phyloP scores from a whole-genome alignment of 192 early-diverging fungal genomes.

The Backusella psychrophila region DNA sequence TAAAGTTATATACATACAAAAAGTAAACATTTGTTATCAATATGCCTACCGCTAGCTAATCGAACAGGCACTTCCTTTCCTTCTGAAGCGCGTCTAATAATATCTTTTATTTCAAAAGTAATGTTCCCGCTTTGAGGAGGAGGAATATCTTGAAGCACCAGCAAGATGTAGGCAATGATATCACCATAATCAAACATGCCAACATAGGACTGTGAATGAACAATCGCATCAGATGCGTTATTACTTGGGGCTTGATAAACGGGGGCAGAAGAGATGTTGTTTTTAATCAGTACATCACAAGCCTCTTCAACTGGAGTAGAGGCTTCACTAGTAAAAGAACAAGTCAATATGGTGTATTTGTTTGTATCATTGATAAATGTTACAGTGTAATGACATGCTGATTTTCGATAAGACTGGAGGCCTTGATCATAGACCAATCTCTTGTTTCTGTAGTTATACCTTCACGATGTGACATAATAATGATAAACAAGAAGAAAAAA shows the following conservation, averaged over 20 bases:
- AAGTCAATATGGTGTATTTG: neutral
- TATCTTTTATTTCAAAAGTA: slow-evolving; percentile 54
- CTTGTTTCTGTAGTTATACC: slow-evolving; percentile 15
- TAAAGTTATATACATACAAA: slow-evolving; percentile 9
- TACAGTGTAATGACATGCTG: slow-evolving; percentile 70
- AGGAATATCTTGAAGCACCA: slow-evolving; percentile 58
- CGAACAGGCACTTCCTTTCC: slow-evolving; percentile 57
- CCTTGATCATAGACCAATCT: slow-evolving; percentile 68
- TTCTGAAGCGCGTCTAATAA: slow-evolving; percentile 49
- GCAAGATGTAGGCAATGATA: slow-evolving; percentile 71
- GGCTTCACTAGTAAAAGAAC: slow-evolving; percentile 40
- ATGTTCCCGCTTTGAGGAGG: slow-evolving; percentile 28
- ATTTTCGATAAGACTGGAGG: slow-evolving; percentile 52
- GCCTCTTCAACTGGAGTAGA: slow-evolving; percentile 64
- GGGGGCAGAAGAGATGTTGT: slow-evolving; percentile 79
- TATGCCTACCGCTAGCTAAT: slow-evolving; percentile 54
- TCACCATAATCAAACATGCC: slow-evolving; percentile 92
- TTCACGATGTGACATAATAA: slow-evolving; percentile 13
- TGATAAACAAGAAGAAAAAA: neutral
- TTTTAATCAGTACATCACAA: slow-evolving; percentile 68
- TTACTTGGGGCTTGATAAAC: slow-evolving; percentile 55
- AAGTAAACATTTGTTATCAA: slow-evolving; percentile 2
- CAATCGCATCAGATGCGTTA: neutral
- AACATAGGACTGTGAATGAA: slow-evolving; percentile 50
- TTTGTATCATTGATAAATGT: neutral